Conservation (phyloP, 768 basidiomycete genomes). For the Pulveroboletus sp. region DNA sequence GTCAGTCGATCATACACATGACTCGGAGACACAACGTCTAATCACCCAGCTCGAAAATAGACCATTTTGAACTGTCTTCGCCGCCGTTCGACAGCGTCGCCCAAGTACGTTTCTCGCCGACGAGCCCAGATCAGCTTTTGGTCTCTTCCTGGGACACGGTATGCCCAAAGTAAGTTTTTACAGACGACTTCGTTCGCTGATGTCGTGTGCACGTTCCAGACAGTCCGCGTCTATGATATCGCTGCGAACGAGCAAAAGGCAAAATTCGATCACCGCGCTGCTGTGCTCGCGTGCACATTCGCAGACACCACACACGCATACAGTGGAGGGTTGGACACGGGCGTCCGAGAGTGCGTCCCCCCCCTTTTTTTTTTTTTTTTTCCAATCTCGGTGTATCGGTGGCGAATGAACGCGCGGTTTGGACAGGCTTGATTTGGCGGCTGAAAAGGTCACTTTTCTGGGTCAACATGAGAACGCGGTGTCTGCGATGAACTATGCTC, state of each 20-base stretch:
- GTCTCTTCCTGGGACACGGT: constrained; percentile 90
- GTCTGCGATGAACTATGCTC: constrained; percentile 68
- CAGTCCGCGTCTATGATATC: constrained; percentile 54
- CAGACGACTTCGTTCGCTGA: constrained; percentile 20
- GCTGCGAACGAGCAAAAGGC: constrained; percentile 57
- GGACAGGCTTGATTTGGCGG: constrained; percentile 62
- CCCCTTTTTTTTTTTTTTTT: background rate
- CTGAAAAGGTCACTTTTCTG: constrained; percentile 66
- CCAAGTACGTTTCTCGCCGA: constrained; percentile 74
- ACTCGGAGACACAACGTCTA: background rate
- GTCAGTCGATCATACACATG: background rate
- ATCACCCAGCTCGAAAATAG: constrained; percentile 8
- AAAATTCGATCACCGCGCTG: constrained; percentile 87
- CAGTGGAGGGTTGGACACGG: constrained; percentile 84
- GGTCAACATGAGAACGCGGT: constrained; percentile 81
- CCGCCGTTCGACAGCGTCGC: constrained; percentile 87
- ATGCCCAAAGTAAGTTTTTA: constrained; percentile 13
- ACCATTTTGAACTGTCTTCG: constrained; percentile 46
- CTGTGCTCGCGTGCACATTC: constrained; percentile 82
- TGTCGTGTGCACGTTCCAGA: constrained; percentile 40
- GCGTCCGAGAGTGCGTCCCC: constrained; percentile 62
- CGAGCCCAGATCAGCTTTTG: constrained; percentile 70
- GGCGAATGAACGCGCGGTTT: too few species aligned
- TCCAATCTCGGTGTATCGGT: background rate
- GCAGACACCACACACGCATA: constrained; percentile 61